Evolutionary conservation across 2,329 filamentous ascomycete genomes (phyloP).

Genomic region (Fusarium setosum): DNA sequence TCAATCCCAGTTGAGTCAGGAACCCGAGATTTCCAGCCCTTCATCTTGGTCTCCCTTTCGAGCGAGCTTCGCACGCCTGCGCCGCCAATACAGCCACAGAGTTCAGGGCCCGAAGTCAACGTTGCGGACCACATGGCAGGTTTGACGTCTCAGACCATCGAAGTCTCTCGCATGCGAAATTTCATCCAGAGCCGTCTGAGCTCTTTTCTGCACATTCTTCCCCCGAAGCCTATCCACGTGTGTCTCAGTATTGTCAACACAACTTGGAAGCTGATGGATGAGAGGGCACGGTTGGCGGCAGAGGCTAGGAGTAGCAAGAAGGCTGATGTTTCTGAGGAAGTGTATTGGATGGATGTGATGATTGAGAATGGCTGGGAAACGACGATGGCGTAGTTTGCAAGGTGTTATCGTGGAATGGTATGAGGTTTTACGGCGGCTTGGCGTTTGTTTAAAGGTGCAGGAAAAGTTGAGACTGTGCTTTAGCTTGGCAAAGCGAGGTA

Average conservation of each 20-base stretch:
- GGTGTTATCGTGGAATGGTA: no score
- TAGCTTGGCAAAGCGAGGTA: no score
- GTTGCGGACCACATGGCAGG: not conserved
- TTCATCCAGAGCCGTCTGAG: not conserved
- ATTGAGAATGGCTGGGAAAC: conserved; percentile 31
- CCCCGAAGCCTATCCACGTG: not conserved
- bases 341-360: conserved; percentile 31
- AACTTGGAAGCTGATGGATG: conserved; percentile 26
- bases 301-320: not conserved
- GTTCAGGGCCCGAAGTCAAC: not conserved
- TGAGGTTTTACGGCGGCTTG: no score
- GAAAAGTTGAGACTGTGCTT: no score
- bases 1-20: conserved; percentile 22
- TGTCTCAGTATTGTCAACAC: not conserved
- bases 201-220: not conserved
- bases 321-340: not conserved
- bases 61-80: conserved; percentile 16
- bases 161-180: not conserved
- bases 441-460: no score
- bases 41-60: conserved; percentile 15
- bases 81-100: not conserved
- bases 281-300: not conserved
- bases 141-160: not conserved
- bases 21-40: conserved; percentile 26
- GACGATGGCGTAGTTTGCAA: conserved; percentile 21